Percentiles rank a stretch among this genome's conserved stretches.
Conservation (phyloP, 2,329 filamentous ascomycete genomes). For the Ophiostoma novo-ulmi region DNA sequence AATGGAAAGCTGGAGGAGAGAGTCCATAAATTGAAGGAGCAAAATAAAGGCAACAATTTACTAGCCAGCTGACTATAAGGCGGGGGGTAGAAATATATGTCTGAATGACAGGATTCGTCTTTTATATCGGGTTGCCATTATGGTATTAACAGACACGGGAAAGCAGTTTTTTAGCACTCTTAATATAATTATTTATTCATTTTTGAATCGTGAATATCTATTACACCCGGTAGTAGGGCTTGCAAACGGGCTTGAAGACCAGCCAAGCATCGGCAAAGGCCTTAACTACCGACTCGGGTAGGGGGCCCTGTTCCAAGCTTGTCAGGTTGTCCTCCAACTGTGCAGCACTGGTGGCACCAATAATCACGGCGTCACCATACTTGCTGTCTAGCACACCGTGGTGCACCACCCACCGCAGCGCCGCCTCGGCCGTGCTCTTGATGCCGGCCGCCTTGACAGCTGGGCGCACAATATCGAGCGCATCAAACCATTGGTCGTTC, state of each 20-base stretch:
- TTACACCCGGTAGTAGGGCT: slow-evolving; percentile 25
- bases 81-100: too few relatives aligned
- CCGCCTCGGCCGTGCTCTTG: slow-evolving; percentile 28
- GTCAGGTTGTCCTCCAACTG: slow-evolving; percentile 37
- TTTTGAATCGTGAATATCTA: too few relatives aligned
- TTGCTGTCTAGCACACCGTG: slow-evolving; percentile 34
- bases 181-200: too few relatives aligned
- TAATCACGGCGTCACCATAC: slow-evolving; percentile 37
- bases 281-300: slow-evolving; percentile 36
- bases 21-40: too few relatives aligned
- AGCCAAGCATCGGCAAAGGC: slow-evolving; percentile 69
- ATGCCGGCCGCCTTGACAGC: slow-evolving; percentile 21
- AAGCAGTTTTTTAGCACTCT: too few relatives aligned
- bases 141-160: too few relatives aligned
- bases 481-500: slow-evolving; percentile 40
- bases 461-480: slow-evolving; percentile 24
- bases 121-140: too few relatives aligned
- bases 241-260: slow-evolving; percentile 47
- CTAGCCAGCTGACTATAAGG: too few relatives aligned
- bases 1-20: too few relatives aligned
- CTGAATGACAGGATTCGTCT: too few relatives aligned
- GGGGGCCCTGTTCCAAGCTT: slow-evolving; percentile 38
- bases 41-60: too few relatives aligned
- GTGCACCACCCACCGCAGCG: slow-evolving; percentile 40
- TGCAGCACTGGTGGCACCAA: slow-evolving; percentile 35